These are phyloP conservation scores for Elongisporangium prolatum DNA, from an alignment of 352 stramenopile genomes.

Conservation along the genomic window DNA sequence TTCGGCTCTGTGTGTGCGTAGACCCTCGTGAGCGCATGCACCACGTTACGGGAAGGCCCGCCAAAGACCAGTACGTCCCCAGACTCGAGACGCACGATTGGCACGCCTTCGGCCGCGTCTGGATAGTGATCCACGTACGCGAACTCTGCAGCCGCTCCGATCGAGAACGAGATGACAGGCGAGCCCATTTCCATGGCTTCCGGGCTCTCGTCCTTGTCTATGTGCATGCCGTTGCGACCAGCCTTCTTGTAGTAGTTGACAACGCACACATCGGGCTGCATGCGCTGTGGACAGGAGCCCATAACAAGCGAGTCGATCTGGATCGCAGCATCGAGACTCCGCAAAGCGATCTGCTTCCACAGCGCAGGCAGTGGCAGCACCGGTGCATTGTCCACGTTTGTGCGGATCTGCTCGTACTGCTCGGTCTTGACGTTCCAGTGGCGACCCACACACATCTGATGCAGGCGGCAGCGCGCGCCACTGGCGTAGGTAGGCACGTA, in stretches of 20 bases:
- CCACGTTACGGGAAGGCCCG: slow-evolving; percentile 44
- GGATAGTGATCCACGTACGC: slow-evolving; percentile 68
- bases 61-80: slow-evolving; percentile 74
- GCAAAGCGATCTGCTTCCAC: slow-evolving; percentile 29
- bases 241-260: slow-evolving; percentile 80
- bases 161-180: slow-evolving; percentile 67
- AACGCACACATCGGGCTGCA: slow-evolving; percentile 61
- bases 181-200: slow-evolving; percentile 57
- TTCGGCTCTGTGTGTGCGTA: slow-evolving; percentile 44
- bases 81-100: slow-evolving; percentile 56
- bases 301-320: slow-evolving; percentile 35
- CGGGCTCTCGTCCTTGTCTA: slow-evolving; percentile 67
- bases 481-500: slow-evolving; percentile 70
- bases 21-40: slow-evolving; percentile 62
- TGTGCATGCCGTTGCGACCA: slow-evolving; percentile 66
- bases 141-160: slow-evolving; percentile 61
- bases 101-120: slow-evolving; percentile 29
- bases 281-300: slow-evolving; percentile 27
- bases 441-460: slow-evolving; percentile 66
- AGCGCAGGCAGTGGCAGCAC: slow-evolving; percentile 24
- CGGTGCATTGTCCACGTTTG: slow-evolving; percentile 40
- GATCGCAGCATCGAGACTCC: slow-evolving; percentile 32
- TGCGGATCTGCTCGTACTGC: slow-evolving; percentile 52
- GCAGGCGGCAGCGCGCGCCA: slow-evolving; percentile 63
- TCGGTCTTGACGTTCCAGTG: slow-evolving; percentile 76